Evolutionary conservation across 2,329 filamentous ascomycete genomes (phyloP).

Genomic region (Cordyceps farinosa): DNA sequence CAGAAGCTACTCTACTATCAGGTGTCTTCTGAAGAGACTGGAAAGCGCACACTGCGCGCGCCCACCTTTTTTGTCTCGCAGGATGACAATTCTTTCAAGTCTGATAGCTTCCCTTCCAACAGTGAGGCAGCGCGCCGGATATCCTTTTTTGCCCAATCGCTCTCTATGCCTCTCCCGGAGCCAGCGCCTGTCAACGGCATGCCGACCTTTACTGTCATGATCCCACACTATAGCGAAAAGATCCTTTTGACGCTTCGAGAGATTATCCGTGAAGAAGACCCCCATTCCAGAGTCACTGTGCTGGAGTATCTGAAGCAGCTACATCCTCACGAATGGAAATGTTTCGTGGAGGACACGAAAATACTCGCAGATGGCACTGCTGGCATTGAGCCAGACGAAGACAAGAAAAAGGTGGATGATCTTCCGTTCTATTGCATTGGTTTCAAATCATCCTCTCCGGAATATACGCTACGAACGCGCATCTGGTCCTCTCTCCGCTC

Average conservation of each 20-base stretch:
- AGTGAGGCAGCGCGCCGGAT: constrained; percentile 97
- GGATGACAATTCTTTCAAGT: constrained; percentile 99
- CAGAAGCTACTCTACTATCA: constrained; percentile 98
- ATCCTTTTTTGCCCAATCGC: constrained; percentile 96
- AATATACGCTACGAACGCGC: constrained; percentile 94
- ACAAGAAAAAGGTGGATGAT: constrained; percentile 99
- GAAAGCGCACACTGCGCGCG: constrained; percentile 90
- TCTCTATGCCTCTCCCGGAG: constrained; percentile 95
- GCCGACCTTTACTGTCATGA: constrained; percentile 97
- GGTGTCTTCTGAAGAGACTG: constrained; percentile 96
- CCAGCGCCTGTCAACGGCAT: constrained; percentile 98
- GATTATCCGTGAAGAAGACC: constrained; percentile 98
- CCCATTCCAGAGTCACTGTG: constrained; percentile 94
- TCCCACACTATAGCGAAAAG: constrained; percentile 98
- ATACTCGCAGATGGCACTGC: constrained; percentile 81
- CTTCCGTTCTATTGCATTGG: constrained; percentile 99
- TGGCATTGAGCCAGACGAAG: constrained; percentile 70
- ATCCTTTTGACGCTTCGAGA: constrained; percentile 93
- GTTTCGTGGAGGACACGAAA: constrained; percentile 99
- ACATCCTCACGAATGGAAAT: constrained; percentile 98
- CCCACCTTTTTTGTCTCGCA: constrained; percentile 99
- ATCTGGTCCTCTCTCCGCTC: constrained; percentile 98
- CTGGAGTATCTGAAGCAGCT: constrained; percentile 97
- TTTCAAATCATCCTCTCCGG: constrained; percentile 97
- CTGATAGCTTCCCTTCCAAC: constrained; percentile 91